Conservation (phyloP, 208 protist species). For the Angomonas ambiguus region DNA sequence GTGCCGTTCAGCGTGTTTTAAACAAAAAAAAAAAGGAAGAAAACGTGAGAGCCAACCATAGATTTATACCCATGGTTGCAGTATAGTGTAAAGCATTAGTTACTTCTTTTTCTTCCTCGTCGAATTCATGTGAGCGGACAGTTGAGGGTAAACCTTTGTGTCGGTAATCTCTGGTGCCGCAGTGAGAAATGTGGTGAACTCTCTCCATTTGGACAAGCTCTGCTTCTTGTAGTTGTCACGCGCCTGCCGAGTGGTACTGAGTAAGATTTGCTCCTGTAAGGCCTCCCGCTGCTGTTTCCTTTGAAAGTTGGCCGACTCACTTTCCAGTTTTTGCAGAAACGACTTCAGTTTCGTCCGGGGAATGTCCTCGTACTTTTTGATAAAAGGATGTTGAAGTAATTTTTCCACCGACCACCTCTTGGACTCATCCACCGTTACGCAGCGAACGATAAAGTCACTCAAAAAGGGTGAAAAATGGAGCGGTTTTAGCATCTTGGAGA, state of each 20-base stretch:
- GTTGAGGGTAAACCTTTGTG: conserved; percentile 56
- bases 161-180: conserved; percentile 60
- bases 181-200: conserved; percentile 66
- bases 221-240: conserved; percentile 53
- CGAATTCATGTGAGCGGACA: conserved; percentile 15
- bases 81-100: no score
- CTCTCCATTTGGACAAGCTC: conserved; percentile 57
- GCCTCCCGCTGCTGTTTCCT: conserved; percentile 58
- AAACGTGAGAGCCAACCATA: no score
- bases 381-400: conserved; percentile 78
- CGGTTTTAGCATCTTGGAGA: conserved; percentile 79
- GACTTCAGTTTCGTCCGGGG: conserved; percentile 61
- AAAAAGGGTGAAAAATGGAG: conserved; percentile 65
- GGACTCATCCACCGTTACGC: conserved; percentile 36
- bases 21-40: no score
- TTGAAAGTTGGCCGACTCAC: conserved; percentile 67
- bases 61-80: no score
- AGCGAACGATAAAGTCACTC: conserved; percentile 78
- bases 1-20: no score
- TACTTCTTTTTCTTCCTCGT: background rate
- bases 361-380: conserved; percentile 53
- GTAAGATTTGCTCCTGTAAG: conserved; percentile 65
- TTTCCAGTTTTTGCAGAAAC: conserved; percentile 72
- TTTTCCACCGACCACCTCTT: conserved; percentile 56
- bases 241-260: conserved; percentile 58